A percentile compares a stretch with the other conserved stretches of the same genome.
phyloP scores from a whole-genome alignment of 176 grass and related monocot genomes.

The Avena eriantha region DNA sequence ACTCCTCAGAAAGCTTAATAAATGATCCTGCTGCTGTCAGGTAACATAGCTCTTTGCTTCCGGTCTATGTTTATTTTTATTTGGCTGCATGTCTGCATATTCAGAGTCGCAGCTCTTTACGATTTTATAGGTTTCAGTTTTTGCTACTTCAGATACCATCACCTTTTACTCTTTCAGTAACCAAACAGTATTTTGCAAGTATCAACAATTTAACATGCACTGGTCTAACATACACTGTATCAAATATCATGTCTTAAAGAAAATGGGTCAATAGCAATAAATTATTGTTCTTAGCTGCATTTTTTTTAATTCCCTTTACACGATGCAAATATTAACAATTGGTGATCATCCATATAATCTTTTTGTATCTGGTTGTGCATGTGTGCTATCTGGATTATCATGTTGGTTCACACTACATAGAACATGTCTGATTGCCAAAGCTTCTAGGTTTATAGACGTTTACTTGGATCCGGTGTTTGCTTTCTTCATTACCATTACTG shows the following conservation, averaged over 20 bases:
- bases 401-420: constrained; percentile 1
- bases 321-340: background rate
- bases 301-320: constrained; percentile 5
- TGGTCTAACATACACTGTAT: constrained; percentile 6
- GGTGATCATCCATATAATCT: background rate
- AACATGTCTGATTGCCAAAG: background rate
- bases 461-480: constrained; percentile 4
- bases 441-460: background rate
- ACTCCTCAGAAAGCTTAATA: constrained; percentile 51
- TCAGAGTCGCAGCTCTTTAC: background rate
- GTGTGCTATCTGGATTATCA: background rate
- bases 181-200: constrained; percentile 9
- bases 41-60: constrained; percentile 46
- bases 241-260: constrained; percentile 14
- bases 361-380: constrained; percentile 20
- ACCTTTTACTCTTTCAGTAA: constrained; percentile 29
- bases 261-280: background rate
- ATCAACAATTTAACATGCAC: constrained; percentile 20
- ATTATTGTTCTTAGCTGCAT: background rate
- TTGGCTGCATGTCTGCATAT: constrained; percentile 10
- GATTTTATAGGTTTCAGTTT: background rate
- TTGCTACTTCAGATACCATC: constrained; percentile 23
- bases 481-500: constrained; percentile 23
- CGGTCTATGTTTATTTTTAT: constrained; percentile 25
- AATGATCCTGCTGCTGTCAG: constrained; percentile 60